Conservation (phyloP, 1,284 basidiomycete species). For the Dichomitus squalens region DNA sequence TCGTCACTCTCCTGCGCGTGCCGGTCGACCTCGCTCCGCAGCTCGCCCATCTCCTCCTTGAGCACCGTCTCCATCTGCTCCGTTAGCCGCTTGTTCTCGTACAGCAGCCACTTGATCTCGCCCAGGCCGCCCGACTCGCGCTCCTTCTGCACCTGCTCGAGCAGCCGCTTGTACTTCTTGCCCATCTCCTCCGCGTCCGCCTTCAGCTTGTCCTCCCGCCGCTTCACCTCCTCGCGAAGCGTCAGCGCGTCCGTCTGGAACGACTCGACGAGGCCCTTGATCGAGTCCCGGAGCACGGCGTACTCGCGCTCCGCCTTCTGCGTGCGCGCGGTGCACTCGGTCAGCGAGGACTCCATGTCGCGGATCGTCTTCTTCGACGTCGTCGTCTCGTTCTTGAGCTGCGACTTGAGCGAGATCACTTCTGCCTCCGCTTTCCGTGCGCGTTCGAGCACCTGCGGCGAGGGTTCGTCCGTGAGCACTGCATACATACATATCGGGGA, state of each 20-base stretch:
- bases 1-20: conserved; percentile 56
- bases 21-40: conserved; percentile 53
- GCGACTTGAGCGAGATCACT: conserved; percentile 60
- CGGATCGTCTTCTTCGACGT: conserved; percentile 72
- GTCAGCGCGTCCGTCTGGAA: conserved; percentile 71
- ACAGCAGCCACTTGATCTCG: conserved; percentile 41
- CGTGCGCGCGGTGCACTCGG: conserved; percentile 74
- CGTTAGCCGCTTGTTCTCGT: conserved; percentile 42
- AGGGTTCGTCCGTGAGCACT: background rate
- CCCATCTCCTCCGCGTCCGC: conserved; percentile 64
- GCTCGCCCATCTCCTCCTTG: conserved; percentile 45
- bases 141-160: conserved; percentile 59
- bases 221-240: conserved; percentile 69
- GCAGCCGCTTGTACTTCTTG: conserved; percentile 62
- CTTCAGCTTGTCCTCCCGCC: conserved; percentile 65
- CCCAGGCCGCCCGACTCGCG: conserved; percentile 45
- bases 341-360: conserved; percentile 73
- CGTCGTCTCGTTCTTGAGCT: conserved; percentile 72
- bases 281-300: conserved; percentile 69
- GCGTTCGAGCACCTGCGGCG: conserved; percentile 69
- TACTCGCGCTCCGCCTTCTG: conserved; percentile 82
- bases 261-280: conserved; percentile 66
- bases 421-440: conserved; percentile 83
- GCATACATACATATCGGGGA: background rate
- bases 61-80: conserved; percentile 57